phyloP scores from a whole-genome alignment of 2,329 filamentous ascomycete species.

The Aspergillus ochraceoroseus region DNA sequence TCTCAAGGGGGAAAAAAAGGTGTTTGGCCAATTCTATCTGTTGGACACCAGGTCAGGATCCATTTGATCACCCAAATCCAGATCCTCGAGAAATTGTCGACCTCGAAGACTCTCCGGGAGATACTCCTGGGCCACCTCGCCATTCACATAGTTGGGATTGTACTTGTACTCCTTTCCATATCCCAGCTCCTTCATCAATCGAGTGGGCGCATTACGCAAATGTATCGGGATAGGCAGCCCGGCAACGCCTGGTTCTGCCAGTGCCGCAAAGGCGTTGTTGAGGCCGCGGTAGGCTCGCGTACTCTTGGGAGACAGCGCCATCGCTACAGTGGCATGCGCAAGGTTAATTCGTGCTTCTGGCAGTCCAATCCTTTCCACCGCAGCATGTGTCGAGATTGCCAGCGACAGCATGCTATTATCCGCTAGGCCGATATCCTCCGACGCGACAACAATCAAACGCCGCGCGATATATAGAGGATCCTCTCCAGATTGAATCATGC shows the following conservation, averaged over 20 bases:
- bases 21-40: no score
- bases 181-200: slow-evolving; percentile 86
- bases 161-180: slow-evolving; percentile 95
- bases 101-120: slow-evolving; percentile 71
- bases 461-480: slow-evolving; percentile 89
- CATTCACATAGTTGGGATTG: slow-evolving; percentile 81
- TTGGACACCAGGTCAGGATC: slow-evolving; percentile 59
- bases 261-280: slow-evolving; percentile 70
- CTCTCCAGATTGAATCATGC: slow-evolving; percentile 93
- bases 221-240: slow-evolving; percentile 79
- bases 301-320: slow-evolving; percentile 76
- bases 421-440: slow-evolving; percentile 86
- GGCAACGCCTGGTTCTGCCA: slow-evolving; percentile 78
- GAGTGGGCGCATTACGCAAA: slow-evolving; percentile 84
- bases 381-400: slow-evolving; percentile 79
- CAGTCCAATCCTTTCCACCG: slow-evolving; percentile 88
- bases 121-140: slow-evolving; percentile 80
- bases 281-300: slow-evolving; percentile 79
- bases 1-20: no score
- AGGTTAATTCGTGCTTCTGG: slow-evolving; percentile 91
- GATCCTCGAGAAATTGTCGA: slow-evolving; percentile 69
- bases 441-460: slow-evolving; percentile 89
- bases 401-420: slow-evolving; percentile 79
- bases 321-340: slow-evolving; percentile 77
- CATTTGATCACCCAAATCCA: slow-evolving; percentile 70